Evolutionary conservation across 495 filamentous ascomycete species (phyloP).

Genomic region (Tuber calosporum): DNA sequence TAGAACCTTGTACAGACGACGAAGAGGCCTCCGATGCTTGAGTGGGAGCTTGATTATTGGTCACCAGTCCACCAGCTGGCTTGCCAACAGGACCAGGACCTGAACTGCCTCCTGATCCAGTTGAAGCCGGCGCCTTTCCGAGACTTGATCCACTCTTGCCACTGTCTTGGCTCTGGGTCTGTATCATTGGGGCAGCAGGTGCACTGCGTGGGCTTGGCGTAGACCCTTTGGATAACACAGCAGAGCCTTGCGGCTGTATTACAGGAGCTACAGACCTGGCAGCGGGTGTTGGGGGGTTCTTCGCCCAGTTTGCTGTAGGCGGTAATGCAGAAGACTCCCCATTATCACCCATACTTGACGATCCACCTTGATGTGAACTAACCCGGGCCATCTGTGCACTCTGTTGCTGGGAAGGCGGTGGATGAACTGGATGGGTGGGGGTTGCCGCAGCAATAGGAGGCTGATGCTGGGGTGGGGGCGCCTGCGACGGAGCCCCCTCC

Average conservation of each 20-base stretch:
- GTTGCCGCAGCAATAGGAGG: constrained; percentile 52
- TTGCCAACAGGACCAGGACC: constrained; percentile 10
- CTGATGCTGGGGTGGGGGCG: constrained; percentile 46
- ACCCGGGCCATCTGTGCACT: constrained; percentile 66
- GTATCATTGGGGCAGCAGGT: constrained; percentile 35
- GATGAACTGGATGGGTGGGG: constrained; percentile 54
- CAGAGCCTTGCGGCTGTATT: constrained; percentile 24
- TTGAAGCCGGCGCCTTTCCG: constrained; percentile 28
- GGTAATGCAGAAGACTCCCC: constrained; percentile 80
- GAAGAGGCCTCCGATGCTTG: constrained; percentile 19
- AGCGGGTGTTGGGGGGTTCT: constrained; percentile 55
- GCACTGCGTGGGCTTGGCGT: constrained; percentile 65
- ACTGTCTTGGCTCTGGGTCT: constrained; percentile 36
- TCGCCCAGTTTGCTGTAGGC: constrained; percentile 89
- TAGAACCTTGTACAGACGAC: constrained; percentile 31
- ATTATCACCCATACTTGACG: constrained; percentile 43
- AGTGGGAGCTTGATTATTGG: constrained; percentile 14
- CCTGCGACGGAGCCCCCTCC: constrained; percentile 43
- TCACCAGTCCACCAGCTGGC: constrained; percentile 7
- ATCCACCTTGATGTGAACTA: constrained; percentile 43
- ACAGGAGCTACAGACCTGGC: constrained; percentile 37
- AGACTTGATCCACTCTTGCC: constrained; percentile 25
- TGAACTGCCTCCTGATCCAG: constrained; percentile 15
- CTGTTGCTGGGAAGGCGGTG: constrained; percentile 50
- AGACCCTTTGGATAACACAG: constrained; percentile 31